These are phyloP conservation scores for Gracilariopsis chorda DNA, from an alignment of 23 red algal genomes.

Conservation along the genomic window DNA sequence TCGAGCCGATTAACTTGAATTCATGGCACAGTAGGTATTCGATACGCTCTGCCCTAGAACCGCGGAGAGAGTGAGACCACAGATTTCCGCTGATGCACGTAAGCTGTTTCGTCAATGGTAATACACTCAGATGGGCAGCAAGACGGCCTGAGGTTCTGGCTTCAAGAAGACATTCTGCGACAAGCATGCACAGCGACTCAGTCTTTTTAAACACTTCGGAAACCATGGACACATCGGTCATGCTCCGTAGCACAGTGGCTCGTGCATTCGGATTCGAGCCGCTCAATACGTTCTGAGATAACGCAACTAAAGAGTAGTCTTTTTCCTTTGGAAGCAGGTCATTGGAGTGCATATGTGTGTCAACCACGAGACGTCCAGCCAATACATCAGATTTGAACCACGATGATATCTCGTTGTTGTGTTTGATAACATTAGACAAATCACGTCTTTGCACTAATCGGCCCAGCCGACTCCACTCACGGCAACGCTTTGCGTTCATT, in stretches of 20 bases:
- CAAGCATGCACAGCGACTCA: constrained; percentile 27
- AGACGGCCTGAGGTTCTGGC: constrained; percentile 65
- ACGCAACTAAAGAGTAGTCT: constrained; percentile 69
- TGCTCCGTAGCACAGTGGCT: not conserved
- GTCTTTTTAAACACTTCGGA: constrained; percentile 53
- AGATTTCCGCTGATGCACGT: constrained; percentile 89
- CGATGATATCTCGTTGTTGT: constrained; percentile 29
- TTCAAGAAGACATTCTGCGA: constrained; percentile 38
- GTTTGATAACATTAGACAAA: constrained; percentile 49
- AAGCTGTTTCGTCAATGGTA: constrained; percentile 83
- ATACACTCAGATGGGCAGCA: constrained; percentile 57
- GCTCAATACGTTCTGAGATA: constrained; percentile 40
- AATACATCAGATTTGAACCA: constrained; percentile 75
- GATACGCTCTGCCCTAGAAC: constrained; percentile 86
- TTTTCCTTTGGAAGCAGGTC: constrained; percentile 80
- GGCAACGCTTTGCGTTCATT: constrained; percentile 57
- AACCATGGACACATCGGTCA: constrained; percentile 33
- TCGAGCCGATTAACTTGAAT: constrained; percentile 61
- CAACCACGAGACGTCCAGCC: constrained; percentile 80
- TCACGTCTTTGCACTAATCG: constrained; percentile 73
- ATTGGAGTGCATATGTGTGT: constrained; percentile 71
- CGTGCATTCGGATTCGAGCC: not conserved
- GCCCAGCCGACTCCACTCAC: constrained; percentile 87
- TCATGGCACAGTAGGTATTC: constrained; percentile 94
- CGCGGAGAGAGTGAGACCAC: constrained; percentile 84